Evolutionary conservation across 768 basidiomycete genomes (phyloP), one percentile per base, ranked within the genome.

Genomic region (Kwoniella sp.): DNA sequence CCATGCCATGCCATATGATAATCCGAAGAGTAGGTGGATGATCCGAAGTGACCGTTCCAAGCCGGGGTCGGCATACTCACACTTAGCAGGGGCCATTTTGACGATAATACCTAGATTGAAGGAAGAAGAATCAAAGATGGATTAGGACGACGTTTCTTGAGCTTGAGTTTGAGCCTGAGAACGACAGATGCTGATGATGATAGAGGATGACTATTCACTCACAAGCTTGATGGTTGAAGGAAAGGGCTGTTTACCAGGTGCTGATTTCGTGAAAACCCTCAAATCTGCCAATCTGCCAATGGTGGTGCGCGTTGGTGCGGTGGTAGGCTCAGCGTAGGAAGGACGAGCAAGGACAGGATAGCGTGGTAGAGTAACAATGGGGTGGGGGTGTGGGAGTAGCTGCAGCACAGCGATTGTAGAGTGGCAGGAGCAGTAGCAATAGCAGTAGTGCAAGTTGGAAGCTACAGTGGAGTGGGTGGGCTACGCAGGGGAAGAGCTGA

Each of bases 21-120:
- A 15, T 44, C 10, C 40, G 40, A 44, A 15, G 40, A 10, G 17
- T 10, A 44, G 10, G 40, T 44, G 8, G 40, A 44, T n/a, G n/a
- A n/a, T n/a, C n/a, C n/a, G n/a, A n/a, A n/a, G n/a, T n/a, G n/a
- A 15, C 17, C 40, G 10, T 10, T 6, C 40, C 40, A 10, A 44
- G 40, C 40, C 40, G 40, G 40, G 10, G 25, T 24, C 2, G 22
- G 21, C 19, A 40, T 47, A 69, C 68, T 69, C 60, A 69, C 68
- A 60, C 68, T 69, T 65, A 22, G 60, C 53, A 37, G 68, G 64
- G 61, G 68, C 68, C 68, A 69, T 69, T 69, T 68, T 68, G 60
- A 55, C 65, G 65, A 48, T 48, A 24, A 52, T 55, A 55, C 54
- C 54, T 55, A 33, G n/a, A 27, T 15, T 40, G 17, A 48, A 19